Conservation (phyloP, 352 stramenopile species). For the Globisporangium recalcitrans region DNA sequence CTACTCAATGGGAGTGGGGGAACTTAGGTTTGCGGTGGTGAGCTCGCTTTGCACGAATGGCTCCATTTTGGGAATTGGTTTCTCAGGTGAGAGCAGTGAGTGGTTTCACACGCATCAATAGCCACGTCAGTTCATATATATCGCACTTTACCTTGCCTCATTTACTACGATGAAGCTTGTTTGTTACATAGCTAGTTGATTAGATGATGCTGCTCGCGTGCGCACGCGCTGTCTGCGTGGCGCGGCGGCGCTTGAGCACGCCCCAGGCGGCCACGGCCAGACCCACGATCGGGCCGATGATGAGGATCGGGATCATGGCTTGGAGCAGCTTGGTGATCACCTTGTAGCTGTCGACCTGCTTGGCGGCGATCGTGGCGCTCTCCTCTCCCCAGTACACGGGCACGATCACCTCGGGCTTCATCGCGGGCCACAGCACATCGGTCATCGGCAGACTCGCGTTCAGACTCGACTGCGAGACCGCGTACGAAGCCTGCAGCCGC, state of each 20-base stretch:
- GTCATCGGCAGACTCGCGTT: constrained; percentile 44
- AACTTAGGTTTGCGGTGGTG: background rate
- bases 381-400: constrained; percentile 62
- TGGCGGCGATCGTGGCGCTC: constrained; percentile 32
- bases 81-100: background rate
- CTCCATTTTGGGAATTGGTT: background rate
- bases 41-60: constrained; percentile 3
- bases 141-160: background rate
- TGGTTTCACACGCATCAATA: constrained; percentile 8
- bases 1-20: no score
- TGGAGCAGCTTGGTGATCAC: constrained; percentile 35
- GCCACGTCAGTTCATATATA: constrained; percentile 3
- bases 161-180: background rate
- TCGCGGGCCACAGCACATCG: constrained; percentile 50
- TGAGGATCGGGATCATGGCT: constrained; percentile 52
- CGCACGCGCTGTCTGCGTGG: constrained; percentile 21
- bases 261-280: constrained; percentile 30
- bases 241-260: constrained; percentile 39
- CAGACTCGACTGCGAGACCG: constrained; percentile 35
- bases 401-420: constrained; percentile 51
- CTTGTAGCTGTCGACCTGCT: constrained; percentile 45
- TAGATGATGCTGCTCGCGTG: constrained; percentile 28
- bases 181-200: constrained; percentile 4
- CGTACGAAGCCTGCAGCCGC: constrained; percentile 54
- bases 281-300: constrained; percentile 49